Base-by-base conservation (phyloP, 2,329 filamentous ascomycete genomes). In the Aspergillus arachidicola region DNA sequence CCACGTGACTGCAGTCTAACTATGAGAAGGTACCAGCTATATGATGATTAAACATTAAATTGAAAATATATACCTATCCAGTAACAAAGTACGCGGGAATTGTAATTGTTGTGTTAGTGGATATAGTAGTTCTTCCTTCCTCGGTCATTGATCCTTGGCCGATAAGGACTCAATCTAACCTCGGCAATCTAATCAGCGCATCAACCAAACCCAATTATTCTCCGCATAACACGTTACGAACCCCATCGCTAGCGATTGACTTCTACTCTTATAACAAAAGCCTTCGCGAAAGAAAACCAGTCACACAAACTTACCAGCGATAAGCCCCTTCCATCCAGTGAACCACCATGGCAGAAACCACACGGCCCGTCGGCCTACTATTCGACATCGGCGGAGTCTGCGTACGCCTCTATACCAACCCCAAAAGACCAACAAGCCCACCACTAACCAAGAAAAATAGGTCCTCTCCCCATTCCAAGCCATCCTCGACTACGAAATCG, bases 321-420 rank as follows among this genome's bases (percentile, higher is more conserved):
- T 4, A 32, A 12, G 16, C 14, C 26, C 4, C 34, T 21, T 34
- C n/a, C 11, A 4, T 48, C 9, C 9, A 45, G 30, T 6, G 21
- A 38, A 56, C 26, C 45, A 54, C 38, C 32, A 84, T 83, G 81
- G 63, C 80, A 10, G 67, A 72, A 51, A 74, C 73, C 46, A 82
- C 79, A 62, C 82, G 70, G 60, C 91, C 91, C 34, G 91, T 91
- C 70, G 91, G 92, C 60, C 81, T 96, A 36, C 83, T 99, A 26
- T 98, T 98, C 77, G 95, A 99, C 79, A 95, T 99, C 70, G 95
- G 95, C 45, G 95, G 95, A 66, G 95, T 99, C 70, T 96, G 93
- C 84, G 94, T 97, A 90, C 84, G 92, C 30, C 19, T 41, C 48
- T 10, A 51, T 32, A n/a, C 57, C 56, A 30, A 30, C 38, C 14